Percentiles rank a stretch among this genome's conserved stretches.
Evolutionary conservation across 306 rosid species (phyloP).

Genomic region (Comarum palustre): DNA sequence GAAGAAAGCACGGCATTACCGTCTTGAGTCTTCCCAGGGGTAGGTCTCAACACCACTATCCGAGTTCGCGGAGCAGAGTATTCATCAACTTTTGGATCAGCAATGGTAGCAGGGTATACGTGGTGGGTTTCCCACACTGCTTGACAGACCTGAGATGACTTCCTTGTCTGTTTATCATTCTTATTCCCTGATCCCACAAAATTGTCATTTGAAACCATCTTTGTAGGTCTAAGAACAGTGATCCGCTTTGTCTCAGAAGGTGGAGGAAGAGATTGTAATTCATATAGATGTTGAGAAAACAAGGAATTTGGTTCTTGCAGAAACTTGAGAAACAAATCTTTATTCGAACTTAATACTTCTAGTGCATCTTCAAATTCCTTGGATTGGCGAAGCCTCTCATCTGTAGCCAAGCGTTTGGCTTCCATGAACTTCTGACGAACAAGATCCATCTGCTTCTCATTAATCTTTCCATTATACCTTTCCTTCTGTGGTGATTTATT

Average conservation of each 20-base stretch:
- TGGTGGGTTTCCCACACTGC: slow-evolving; percentile 40
- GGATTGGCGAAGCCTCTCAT: slow-evolving; percentile 63
- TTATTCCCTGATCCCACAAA: slow-evolving; percentile 38
- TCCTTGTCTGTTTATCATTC: slow-evolving; percentile 43
- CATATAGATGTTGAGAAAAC: slow-evolving; percentile 52
- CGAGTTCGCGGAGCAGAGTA: slow-evolving; percentile 66
- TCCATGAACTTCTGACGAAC: slow-evolving; percentile 70
- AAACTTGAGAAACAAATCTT: slow-evolving; percentile 62
- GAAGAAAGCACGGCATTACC: slow-evolving; percentile 50
- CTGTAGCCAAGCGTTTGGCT: slow-evolving; percentile 58
- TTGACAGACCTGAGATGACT: slow-evolving; percentile 39
- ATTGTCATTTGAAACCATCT: slow-evolving; percentile 54
- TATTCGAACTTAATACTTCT: slow-evolving; percentile 79
- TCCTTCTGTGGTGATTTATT: slow-evolving; percentile 62
- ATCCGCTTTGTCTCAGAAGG: slow-evolving; percentile 59
- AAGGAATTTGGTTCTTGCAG: slow-evolving; percentile 56
- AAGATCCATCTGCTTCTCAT: slow-evolving; percentile 62
- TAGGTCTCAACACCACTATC: slow-evolving; percentile 87
- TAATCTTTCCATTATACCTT: slow-evolving; percentile 43
- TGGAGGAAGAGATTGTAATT: slow-evolving; percentile 45
- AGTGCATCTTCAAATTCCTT: slow-evolving; percentile 73
- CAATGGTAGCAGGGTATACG: slow-evolving; percentile 32
- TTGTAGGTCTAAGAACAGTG: slow-evolving; percentile 81
- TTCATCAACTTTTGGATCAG: slow-evolving; percentile 53
- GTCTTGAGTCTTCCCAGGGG: slow-evolving; percentile 53